Percentiles rank a stretch among this genome's conserved stretches.
phyloP scores from a whole-genome alignment of 129 eudicot genomes.

The Ambrosia artemisiifolia region DNA sequence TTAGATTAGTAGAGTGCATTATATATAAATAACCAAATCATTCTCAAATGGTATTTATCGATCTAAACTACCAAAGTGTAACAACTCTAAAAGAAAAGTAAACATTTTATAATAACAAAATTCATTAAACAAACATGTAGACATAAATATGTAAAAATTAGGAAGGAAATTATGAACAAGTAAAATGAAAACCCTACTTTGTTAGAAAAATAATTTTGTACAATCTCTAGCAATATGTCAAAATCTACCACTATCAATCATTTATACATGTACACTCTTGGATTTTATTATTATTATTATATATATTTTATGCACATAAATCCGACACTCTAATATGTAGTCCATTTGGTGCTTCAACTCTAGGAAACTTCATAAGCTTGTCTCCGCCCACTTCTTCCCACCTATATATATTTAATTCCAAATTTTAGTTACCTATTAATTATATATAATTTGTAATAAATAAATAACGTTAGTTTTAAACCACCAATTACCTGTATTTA shows the following conservation, averaged over 20 bases:
- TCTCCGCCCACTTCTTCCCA: slow-evolving; percentile 97
- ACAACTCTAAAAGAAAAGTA: neutral
- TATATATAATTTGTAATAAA: neutral
- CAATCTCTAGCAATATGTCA: slow-evolving; percentile 32
- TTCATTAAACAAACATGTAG: neutral
- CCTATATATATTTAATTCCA: slow-evolving; percentile 30
- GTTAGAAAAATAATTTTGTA: slow-evolving; percentile 44
- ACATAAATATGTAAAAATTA: neutral
- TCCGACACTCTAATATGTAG: slow-evolving; percentile 70
- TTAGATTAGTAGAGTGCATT: no score
- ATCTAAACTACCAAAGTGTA: neutral
- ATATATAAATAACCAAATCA: no score
- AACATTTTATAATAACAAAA: neutral
- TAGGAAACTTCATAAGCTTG: slow-evolving; percentile 82
- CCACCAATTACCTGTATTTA: neutral
- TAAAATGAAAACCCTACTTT: neutral
- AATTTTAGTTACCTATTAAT: neutral
- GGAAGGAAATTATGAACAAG: neutral
- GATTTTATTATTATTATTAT: slow-evolving; percentile 26
- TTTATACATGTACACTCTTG: slow-evolving; percentile 36
- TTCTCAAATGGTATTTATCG: neutral
- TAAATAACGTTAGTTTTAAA: neutral
- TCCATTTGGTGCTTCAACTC: slow-evolving; percentile 98
- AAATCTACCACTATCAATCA: slow-evolving; percentile 40
- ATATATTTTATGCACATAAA: slow-evolving; percentile 23